Conservation (phyloP, 1,139 yeast species). For the Blastobotrys niveus region DNA sequence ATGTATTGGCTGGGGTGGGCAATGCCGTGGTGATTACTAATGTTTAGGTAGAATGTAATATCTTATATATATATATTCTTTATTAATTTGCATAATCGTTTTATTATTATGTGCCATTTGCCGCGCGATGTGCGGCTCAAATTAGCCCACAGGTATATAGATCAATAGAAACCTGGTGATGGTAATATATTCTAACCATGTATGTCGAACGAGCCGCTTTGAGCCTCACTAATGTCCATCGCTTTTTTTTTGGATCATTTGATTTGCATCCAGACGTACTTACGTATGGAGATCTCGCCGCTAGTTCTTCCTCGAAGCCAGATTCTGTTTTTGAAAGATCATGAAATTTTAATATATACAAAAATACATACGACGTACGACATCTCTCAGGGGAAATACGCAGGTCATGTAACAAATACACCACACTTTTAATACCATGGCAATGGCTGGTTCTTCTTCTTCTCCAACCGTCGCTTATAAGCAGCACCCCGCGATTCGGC, state of each 20-base stretch:
- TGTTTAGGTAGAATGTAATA: neutral
- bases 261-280: neutral
- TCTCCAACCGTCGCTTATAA: constrained; percentile 28
- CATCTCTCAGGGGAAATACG: neutral
- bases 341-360: neutral
- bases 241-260: too few species aligned
- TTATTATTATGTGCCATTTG: neutral
- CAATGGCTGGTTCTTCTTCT: constrained; percentile 18
- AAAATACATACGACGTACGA: constrained; percentile 1
- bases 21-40: constrained; percentile 4
- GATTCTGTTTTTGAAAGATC: too few species aligned
- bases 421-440: constrained; percentile 13
- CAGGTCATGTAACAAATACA: too few species aligned
- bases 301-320: too few species aligned
- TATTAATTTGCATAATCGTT: neutral
- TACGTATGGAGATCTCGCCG: too few species aligned
- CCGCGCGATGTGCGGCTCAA: too few species aligned
- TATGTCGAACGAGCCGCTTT: too few species aligned
- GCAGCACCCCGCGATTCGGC: constrained; percentile 53
- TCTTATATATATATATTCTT: neutral
- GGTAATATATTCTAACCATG: too few species aligned
- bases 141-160: too few species aligned
- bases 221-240: too few species aligned
- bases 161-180: too few species aligned
- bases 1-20: constrained; percentile 6